phyloP scores from a whole-genome alignment of 2,329 filamentous ascomycete genomes.

The Orbilia blumenaviensis region DNA sequence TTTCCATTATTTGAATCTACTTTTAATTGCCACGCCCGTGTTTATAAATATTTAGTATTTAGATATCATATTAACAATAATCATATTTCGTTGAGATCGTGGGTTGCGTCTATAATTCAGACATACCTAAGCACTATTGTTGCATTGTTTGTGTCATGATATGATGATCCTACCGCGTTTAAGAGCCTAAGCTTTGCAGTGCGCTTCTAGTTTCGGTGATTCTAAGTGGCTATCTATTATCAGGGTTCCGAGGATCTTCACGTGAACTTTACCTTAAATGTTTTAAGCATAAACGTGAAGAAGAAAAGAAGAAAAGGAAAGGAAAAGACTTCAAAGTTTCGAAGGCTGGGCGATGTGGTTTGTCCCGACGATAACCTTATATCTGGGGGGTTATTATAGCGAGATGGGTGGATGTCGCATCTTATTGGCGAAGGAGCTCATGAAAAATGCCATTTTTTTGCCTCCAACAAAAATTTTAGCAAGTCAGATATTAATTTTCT shows the following conservation, averaged over 20 bases:
- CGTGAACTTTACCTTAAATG: too few species aligned
- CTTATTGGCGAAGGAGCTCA: conserved; percentile 19
- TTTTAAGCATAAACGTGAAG: background rate
- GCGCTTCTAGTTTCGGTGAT: too few species aligned
- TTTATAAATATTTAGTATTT: background rate
- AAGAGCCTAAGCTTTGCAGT: too few species aligned
- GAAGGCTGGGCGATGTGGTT: background rate
- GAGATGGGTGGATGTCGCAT: background rate
- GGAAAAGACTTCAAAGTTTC: background rate
- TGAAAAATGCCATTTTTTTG: background rate
- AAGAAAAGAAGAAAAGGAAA: background rate
- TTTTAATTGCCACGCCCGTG: background rate
- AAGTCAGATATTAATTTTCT: background rate
- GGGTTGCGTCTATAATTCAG: too few species aligned
- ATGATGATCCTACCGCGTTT: too few species aligned
- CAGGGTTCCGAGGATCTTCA: too few species aligned
- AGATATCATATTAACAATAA: too few species aligned
- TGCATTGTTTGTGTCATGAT: too few species aligned
- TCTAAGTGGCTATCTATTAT: background rate
- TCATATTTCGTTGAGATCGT: too few species aligned
- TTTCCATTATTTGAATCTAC: background rate
- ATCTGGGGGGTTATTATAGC: background rate
- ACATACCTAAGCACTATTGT: too few species aligned
- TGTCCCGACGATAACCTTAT: conserved; percentile 47
- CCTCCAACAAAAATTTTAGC: background rate